A percentile compares a stretch with the other conserved stretches of the same genome.
These are phyloP conservation scores for Sarocladiaceae sp. DNA, from an alignment of 2,329 filamentous ascomycete species.

Conservation along the genomic window DNA sequence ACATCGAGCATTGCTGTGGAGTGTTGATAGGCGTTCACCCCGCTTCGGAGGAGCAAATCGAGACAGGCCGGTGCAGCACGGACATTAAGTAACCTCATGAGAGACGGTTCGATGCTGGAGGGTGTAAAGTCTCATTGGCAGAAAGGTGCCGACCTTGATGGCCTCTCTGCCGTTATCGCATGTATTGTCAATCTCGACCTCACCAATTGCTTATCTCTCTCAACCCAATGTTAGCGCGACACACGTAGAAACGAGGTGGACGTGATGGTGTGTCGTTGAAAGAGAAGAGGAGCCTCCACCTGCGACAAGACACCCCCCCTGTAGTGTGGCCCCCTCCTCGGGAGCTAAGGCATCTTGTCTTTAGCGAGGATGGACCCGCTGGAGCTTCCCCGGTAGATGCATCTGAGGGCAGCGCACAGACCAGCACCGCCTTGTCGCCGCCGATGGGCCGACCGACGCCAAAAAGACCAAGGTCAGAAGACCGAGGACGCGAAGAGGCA, in stretches of 20 bases:
- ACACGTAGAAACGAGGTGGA: neutral
- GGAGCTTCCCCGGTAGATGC: conserved; percentile 1
- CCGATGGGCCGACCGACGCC: neutral
- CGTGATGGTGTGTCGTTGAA: conserved; percentile 8
- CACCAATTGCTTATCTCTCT: neutral
- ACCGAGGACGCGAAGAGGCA: neutral
- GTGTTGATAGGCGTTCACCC: neutral
- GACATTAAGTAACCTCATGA: too few relatives aligned
- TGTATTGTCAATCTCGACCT: too few relatives aligned
- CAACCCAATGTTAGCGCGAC: neutral
- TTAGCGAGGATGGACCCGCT: conserved; percentile 1
- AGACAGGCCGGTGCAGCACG: neutral
- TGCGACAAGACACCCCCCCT: neutral
- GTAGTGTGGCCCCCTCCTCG: neutral
- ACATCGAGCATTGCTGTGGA: too few relatives aligned
- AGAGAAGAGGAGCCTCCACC: neutral
- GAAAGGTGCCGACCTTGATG: too few relatives aligned
- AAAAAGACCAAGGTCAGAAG: neutral
- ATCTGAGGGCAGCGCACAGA: neutral
- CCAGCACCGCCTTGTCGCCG: neutral
- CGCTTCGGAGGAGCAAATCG: neutral
- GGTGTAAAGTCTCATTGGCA: too few relatives aligned
- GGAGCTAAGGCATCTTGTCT: conserved; percentile 7
- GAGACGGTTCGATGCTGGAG: too few relatives aligned
- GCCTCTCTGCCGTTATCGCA: too few relatives aligned